Conservation (phyloP, 2,329 filamentous ascomycete genomes). For the Proliferodiscus dingleyae region DNA sequence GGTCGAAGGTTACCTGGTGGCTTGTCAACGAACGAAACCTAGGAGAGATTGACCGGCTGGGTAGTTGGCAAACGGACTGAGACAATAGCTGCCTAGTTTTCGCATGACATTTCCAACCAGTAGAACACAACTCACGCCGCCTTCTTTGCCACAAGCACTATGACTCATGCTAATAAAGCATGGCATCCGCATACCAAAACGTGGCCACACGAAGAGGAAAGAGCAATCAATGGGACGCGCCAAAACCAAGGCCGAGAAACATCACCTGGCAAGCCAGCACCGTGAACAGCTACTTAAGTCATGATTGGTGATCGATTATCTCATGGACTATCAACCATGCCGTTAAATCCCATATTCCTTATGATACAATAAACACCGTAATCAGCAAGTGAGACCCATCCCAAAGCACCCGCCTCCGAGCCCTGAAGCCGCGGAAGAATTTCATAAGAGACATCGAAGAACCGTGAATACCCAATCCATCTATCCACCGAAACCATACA, state of each 20-base stretch:
- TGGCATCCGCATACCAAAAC: background rate
- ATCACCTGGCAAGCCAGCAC: background rate
- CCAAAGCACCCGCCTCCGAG: conserved; percentile 21
- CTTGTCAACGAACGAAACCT: no score
- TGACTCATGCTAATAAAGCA: background rate
- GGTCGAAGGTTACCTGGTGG: no score
- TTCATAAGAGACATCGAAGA: conserved; percentile 26
- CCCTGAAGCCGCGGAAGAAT: conserved; percentile 18
- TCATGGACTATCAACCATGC: conserved; percentile 23
- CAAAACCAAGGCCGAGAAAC: background rate
- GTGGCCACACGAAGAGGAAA: background rate
- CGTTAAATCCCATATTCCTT: conserved; percentile 22
- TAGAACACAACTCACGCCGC: no score
- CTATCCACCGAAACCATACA: conserved; percentile 66
- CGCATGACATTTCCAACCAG: no score
- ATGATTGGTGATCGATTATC: conserved; percentile 19
- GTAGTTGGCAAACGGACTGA: no score
- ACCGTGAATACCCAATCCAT: conserved; percentile 15
- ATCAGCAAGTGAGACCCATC: conserved; percentile 23
- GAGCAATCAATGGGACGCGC: background rate
- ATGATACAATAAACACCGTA: conserved; percentile 29
- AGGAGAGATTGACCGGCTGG: no score
- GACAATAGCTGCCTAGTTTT: no score
- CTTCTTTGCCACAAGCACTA: no score
- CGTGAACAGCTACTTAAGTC: conserved; percentile 4